These are phyloP conservation scores for Kodamaea leandrae DNA, from an alignment of 805 yeast genomes.

Conservation along the genomic window DNA sequence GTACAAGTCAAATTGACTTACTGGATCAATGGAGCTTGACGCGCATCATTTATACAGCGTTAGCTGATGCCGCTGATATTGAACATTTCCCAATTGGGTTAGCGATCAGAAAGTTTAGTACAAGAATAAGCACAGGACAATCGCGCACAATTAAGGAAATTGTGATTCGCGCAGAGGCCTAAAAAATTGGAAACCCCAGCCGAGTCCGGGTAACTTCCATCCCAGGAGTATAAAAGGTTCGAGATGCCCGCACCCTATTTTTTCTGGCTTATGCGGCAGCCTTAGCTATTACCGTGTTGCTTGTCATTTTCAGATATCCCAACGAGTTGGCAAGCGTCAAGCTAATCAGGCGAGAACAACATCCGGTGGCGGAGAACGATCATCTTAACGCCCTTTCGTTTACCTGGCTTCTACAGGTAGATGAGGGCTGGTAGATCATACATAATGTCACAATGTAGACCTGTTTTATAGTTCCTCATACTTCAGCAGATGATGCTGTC, in stretches of 20 bases:
- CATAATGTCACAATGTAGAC: too few relatives aligned
- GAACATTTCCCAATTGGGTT: not conserved
- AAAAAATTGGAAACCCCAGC: not conserved
- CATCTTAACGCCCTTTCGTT: conserved; percentile 47
- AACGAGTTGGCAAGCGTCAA: conserved; percentile 52
- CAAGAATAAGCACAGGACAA: not conserved
- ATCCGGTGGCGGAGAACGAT: conserved; percentile 33
- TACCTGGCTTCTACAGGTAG: conserved; percentile 17
- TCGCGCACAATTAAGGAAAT: not conserved
- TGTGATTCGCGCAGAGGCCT: not conserved
- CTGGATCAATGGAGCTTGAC: too few relatives aligned
- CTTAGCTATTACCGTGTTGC: conserved; percentile 52
- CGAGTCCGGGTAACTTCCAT: conserved; percentile 13
- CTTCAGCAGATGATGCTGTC: too few relatives aligned
- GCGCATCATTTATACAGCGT: too few relatives aligned
- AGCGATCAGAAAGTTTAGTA: not conserved
- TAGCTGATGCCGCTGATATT: not conserved
- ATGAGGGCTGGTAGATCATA: conserved; percentile 51
- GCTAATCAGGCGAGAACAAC: conserved; percentile 45
- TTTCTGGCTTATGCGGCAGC: conserved; percentile 41
- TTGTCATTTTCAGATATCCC: conserved; percentile 46
- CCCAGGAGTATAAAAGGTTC: conserved; percentile 2
- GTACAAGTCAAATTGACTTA: too few relatives aligned
- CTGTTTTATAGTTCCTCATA: too few relatives aligned
- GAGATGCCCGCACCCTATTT: not conserved